Evolutionary conservation across 805 yeast genomes (phyloP), one percentile per base, ranked within the genome.

Genomic region (Spathaspora passalidarum): DNA sequence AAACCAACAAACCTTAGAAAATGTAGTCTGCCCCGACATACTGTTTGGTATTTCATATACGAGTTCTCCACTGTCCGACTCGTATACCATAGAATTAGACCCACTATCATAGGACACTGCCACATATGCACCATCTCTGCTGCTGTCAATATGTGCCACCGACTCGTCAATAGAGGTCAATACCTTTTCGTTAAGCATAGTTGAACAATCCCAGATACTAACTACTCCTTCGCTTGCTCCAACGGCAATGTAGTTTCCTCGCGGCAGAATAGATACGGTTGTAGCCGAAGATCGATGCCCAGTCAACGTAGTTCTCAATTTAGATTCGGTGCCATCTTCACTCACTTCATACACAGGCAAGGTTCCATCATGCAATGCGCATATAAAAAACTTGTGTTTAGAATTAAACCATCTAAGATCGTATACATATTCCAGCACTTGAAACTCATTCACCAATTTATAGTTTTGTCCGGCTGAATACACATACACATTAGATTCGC

Each of bases 181-280:
- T 0, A 75, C 72, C 29, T 59, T 56, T n/a, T 56, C 46, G 39
- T 65, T 44, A 14, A 69, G 60, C 61, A 79, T 60, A 21, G 68
- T 66, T 1, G 57, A 48, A 42, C 43, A 35, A 34, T 68, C 65
- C 83, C 84, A 81, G 9, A 79, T 34, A 16, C 80, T 69, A 5
- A 79, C 71, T 16, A 76, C 68, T 20, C 86, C 86, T 49, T 81
- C 86, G 45, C 72, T 74, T 16, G 83, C 68, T 0, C 86, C 88
- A 1, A 73, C 74, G 2, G 76, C 73, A 9, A 84, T 46, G 51
- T 60, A 75, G 18, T 62, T 53, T 0, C 84, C 88, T 42, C 69
- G 56, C 3, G 84, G 82, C 53, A 80, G 86, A 43, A 80, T 60
- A 14, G 63, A 62, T 11, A 80, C 47, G 23, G 75, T 55, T 2